Conservation (phyloP, 352 stramenopile species). For the Pythium coloratum region DNA sequence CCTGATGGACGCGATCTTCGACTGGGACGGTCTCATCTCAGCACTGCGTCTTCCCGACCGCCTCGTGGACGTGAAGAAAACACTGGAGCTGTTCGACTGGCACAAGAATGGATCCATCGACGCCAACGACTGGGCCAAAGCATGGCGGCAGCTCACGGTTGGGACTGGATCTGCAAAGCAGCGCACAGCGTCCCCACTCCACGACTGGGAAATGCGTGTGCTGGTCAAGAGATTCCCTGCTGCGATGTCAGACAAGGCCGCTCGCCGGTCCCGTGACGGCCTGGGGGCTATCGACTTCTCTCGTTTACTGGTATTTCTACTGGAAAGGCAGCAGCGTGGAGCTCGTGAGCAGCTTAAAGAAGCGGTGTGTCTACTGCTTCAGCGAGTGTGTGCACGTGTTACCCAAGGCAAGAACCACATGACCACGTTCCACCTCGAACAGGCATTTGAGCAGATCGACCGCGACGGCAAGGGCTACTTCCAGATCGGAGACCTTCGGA, state of each 20-base stretch:
- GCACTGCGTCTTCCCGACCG: slow-evolving; percentile 36
- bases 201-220: slow-evolving; percentile 44
- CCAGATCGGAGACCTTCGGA: slow-evolving; percentile 31
- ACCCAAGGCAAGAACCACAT: slow-evolving; percentile 8
- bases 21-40: slow-evolving; percentile 36
- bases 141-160: slow-evolving; percentile 31
- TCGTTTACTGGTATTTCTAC: slow-evolving; percentile 48
- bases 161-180: not conserved
- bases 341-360: slow-evolving; percentile 26
- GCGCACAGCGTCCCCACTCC: slow-evolving; percentile 13
- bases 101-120: slow-evolving; percentile 36
- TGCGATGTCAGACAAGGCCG: not conserved
- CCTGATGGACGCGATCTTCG: slow-evolving; percentile 50
- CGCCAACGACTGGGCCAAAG: slow-evolving; percentile 48
- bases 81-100: slow-evolving; percentile 53
- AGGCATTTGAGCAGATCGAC: slow-evolving; percentile 38
- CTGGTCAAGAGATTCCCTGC: slow-evolving; percentile 38
- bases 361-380: slow-evolving; percentile 30
- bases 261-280: not conserved
- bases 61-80: slow-evolving; percentile 45
- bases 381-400: slow-evolving; percentile 13
- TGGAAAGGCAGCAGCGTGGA: slow-evolving; percentile 39
- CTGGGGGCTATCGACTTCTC: slow-evolving; percentile 44
- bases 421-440: slow-evolving; percentile 36
- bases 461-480: slow-evolving; percentile 47